Percentiles rank a stretch among this genome's conserved stretches.
These are phyloP conservation scores for Lonicera japonica DNA, from an alignment of 129 eudicot species.

Conservation along the genomic window DNA sequence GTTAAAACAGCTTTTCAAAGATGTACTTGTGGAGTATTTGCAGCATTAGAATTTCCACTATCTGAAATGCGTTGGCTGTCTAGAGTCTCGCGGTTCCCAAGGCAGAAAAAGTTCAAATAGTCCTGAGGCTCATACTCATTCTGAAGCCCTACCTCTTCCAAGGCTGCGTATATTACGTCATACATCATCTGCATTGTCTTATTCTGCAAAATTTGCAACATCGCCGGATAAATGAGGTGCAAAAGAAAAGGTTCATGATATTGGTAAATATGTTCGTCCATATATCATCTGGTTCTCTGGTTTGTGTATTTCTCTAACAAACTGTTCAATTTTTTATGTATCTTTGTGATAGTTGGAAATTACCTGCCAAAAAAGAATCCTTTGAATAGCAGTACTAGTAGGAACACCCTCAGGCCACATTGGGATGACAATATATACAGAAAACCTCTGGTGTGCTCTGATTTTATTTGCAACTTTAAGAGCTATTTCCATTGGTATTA, in stretches of 20 bases:
- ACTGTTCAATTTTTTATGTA: not conserved
- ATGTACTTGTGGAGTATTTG: slow-evolving; percentile 61
- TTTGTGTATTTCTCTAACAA: not conserved
- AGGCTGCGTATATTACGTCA: slow-evolving; percentile 69
- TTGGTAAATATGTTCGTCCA: no score
- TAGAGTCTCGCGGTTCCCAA: slow-evolving; percentile 70
- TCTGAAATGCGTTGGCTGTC: slow-evolving; percentile 20
- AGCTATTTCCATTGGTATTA: slow-evolving; percentile 94
- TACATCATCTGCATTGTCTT: slow-evolving; percentile 99
- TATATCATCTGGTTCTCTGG: not conserved
- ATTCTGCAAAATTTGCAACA: slow-evolving; percentile 37
- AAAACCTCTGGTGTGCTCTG: slow-evolving; percentile 84
- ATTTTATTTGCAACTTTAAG: slow-evolving; percentile 80
- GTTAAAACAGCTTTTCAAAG: not conserved
- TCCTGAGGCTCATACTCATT: slow-evolving; percentile 71
- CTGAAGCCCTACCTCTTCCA: slow-evolving; percentile 71
- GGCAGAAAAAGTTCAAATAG: slow-evolving; percentile 78
- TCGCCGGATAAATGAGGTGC: not conserved
- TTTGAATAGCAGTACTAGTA: slow-evolving; percentile 57
- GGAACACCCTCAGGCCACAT: slow-evolving; percentile 99
- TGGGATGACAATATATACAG: slow-evolving; percentile 79
- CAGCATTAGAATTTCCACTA: slow-evolving; percentile 17
- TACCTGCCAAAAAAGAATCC: slow-evolving; percentile 99
- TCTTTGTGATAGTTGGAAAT: not conserved
- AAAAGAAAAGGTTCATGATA: no score